Base-by-base conservation (phyloP, 2,329 filamentous ascomycete species). In the Fusarium caatingaense region DNA sequence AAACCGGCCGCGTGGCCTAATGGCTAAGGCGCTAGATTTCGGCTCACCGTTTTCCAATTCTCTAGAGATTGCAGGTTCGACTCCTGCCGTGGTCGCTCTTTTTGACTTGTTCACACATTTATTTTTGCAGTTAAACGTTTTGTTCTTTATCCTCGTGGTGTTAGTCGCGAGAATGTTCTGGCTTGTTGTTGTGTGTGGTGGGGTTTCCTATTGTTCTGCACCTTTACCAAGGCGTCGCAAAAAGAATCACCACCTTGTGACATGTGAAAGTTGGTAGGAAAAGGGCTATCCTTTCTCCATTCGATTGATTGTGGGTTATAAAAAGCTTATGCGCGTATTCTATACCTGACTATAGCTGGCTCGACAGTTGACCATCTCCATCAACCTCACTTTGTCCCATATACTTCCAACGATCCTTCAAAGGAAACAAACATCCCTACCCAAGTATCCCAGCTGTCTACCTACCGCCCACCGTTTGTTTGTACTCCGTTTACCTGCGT, bases 11-110 rank as follows among this genome's bases (percentile, higher is more conserved):
- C 57, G 60, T 64, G 60, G 60, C 60, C 58, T 64, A 64, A 64
- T 63, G 58, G 60, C 60, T 63, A 64, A 64, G 60, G 60, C 60
- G 60, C 60, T 62, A 64, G 57, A 64, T 64, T 64, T 64, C 57
- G 60, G 60, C 12, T 62, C 30, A 11, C 18, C 25, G n/a, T 7
- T n/a, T 56, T 37, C 32, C 16, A 37, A 37, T 21, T 32, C 60
- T 64, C 57, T 64, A 64, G 60, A 64, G 60, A 64, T 64, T 64
- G 37, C 58, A 64, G 60, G 60, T 64, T 64, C 58, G 60, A 63
- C 15, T 49, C 58, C 60, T 63, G 48, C 44, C 57, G 57, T 56
- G 60, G 60, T 63, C 62, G 60, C 21, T 21, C 7, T 32, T 65
- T 65, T 47, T 13, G 5, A 2, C 1, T 3, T 7, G 0, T 3